phyloP scores from a whole-genome alignment of 805 yeast species.

The Myxozyma mucilagina region DNA sequence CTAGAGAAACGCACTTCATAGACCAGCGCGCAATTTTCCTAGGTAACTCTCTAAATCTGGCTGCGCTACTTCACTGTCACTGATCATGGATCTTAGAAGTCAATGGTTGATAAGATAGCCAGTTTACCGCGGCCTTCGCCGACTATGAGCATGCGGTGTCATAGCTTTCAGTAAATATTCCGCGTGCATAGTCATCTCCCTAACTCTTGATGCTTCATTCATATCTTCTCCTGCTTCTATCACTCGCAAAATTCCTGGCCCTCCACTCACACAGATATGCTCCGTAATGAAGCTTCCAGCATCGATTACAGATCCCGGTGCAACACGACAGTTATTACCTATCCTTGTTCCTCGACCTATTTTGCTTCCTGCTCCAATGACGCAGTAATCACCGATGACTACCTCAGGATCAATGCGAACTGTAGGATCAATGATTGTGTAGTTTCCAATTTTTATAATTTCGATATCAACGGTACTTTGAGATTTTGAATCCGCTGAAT shows the following conservation, averaged over 20 bases:
- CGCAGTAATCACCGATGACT: conserved; percentile 12
- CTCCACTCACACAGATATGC: conserved; percentile 4
- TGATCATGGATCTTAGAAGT: too few relatives aligned
- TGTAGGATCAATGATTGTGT: conserved; percentile 15
- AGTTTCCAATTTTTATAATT: background rate
- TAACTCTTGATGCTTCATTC: background rate
- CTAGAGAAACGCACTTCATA: background rate
- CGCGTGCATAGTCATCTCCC: conserved; percentile 22
- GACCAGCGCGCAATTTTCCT: background rate
- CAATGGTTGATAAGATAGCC: background rate
- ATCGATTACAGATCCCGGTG: conserved; percentile 13
- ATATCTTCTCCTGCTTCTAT: conserved; percentile 2
- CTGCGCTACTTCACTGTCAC: too few relatives aligned
- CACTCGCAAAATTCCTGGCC: background rate
- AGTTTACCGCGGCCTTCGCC: background rate
- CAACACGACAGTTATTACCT: conserved; percentile 11
- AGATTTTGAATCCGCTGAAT: background rate
- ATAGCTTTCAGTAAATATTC: conserved; percentile 15
- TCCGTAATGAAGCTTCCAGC: conserved; percentile 2
- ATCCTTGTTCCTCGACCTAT: conserved; percentile 14
- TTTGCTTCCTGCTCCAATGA: conserved; percentile 9
- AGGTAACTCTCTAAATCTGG: background rate
- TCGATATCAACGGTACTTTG: background rate
- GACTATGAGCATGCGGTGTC: conserved; percentile 5
- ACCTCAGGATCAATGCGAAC: conserved; percentile 9